Base-by-base conservation (phyloP, 1,139 yeast species). In the Sugiyamaella grinbergsii region DNA sequence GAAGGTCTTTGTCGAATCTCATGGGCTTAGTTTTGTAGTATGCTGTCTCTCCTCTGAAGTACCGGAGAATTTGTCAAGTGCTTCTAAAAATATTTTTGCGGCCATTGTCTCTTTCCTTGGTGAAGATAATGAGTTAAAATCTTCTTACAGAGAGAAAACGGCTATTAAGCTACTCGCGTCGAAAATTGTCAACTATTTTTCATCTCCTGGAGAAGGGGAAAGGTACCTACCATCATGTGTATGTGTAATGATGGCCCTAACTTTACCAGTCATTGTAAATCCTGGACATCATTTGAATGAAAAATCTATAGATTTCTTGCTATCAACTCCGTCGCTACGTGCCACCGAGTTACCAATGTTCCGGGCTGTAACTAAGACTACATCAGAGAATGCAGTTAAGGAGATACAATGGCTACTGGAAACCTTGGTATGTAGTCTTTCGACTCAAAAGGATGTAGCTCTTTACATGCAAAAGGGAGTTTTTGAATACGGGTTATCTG, bases 261-360 rank as follows among this genome's bases (percentile, higher is more conserved):
- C 89, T 37, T 69, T 81, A 3, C 79, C 81, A 4, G 71, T 87
- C 1, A 65, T 87, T 51, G 65, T 76, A 6, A 82, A 80, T 64
- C 96, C 90, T 0, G 83, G 79, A n/a, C 94, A 79, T 65, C 78
- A 71, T 62, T 66, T 91, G 41, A 87, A 85, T 64, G 95, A 88
- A 56, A 79, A 80, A 55, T 79, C 81, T 0, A 80, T 76, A 18
- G 62, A 61, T 16, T 67, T 61, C 58, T 55, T 69, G 32, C 53
- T 68, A 42, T 71, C 80, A 3, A 79, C 80, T 29, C 84, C 88
- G 7, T 70, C 71, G 5, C 67, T 87, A 40, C 76, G 76, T 54
- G 58, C 70, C 0, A 72, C 71, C 53, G 93, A 86, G 34, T 66
- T 90, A 28, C 96, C 97, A 1, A 65, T 90, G 51, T 80, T 74